Conservation (phyloP, 1,284 basidiomycete genomes). For the Psilocybe mexicana region DNA sequence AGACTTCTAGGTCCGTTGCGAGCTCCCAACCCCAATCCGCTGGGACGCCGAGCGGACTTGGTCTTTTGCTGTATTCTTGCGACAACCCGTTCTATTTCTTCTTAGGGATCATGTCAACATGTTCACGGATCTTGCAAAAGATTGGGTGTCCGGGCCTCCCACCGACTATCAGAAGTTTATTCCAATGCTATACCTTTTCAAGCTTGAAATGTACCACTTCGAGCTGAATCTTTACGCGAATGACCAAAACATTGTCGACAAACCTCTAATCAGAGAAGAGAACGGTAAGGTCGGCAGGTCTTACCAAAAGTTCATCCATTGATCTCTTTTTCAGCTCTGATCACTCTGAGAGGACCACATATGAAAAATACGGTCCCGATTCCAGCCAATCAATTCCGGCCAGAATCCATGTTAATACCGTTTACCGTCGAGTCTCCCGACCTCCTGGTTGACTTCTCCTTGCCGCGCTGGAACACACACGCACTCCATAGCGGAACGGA, state of each 20-base stretch:
- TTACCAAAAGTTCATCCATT: conserved; percentile 9
- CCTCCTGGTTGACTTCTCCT: conserved; percentile 56
- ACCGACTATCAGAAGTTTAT: conserved; percentile 81
- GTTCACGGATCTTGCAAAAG: conserved; percentile 84
- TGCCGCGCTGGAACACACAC: conserved; percentile 90
- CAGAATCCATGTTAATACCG: conserved; percentile 66
- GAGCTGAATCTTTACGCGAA: conserved; percentile 84
- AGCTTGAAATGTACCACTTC: conserved; percentile 74
- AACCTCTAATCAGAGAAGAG: conserved; percentile 72
- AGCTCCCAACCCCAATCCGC: conserved; percentile 62
- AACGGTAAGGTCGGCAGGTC: conserved; percentile 57
- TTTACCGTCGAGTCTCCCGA: conserved; percentile 69
- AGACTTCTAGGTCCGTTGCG: conserved; percentile 54
- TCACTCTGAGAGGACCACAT: conserved; percentile 63
- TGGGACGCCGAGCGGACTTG: conserved; percentile 79
- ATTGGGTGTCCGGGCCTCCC: conserved; percentile 84
- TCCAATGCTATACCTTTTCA: conserved; percentile 76
- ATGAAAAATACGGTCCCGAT: conserved; percentile 58
- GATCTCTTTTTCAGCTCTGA: conserved; percentile 53
- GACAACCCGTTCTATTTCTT: conserved; percentile 72
- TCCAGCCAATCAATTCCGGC: conserved; percentile 71
- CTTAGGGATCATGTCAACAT: conserved; percentile 92
- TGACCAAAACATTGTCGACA: conserved; percentile 94
- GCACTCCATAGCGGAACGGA: conserved; percentile 63
- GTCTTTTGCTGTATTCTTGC: conserved; percentile 71